phyloP scores from a whole-genome alignment of 495 filamentous ascomycete species.

The Thermochaetoides thermophila region DNA sequence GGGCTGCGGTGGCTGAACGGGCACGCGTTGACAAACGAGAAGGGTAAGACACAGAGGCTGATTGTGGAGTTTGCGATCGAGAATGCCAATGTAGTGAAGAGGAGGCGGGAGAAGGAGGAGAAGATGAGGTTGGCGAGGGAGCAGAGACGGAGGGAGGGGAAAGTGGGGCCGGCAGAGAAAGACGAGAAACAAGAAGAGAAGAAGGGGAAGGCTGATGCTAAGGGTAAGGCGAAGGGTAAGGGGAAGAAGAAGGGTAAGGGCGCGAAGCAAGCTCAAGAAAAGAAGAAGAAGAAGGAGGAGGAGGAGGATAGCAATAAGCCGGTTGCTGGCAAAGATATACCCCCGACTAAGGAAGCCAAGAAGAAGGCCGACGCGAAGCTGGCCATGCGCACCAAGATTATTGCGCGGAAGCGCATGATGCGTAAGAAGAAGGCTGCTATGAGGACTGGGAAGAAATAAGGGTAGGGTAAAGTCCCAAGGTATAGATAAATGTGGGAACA shows the following conservation, averaged over 20 bases:
- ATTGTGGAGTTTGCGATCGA: constrained; percentile 98
- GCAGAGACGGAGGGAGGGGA: constrained; percentile 5
- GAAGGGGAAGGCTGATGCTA: constrained; percentile 6
- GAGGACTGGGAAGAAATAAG: constrained; percentile 14
- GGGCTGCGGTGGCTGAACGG: constrained; percentile 88
- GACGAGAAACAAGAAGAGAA: constrained; percentile 9
- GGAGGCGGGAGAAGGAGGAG: constrained; percentile 56
- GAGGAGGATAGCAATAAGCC: constrained; percentile 2
- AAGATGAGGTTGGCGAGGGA: constrained; percentile 39
- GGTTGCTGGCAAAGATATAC: constrained; percentile 8
- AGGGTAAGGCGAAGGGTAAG: neutral
- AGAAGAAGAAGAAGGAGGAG: neutral
- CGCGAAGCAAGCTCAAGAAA: neutral
- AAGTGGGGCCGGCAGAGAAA: constrained; percentile 6
- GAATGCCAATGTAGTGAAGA: constrained; percentile 81
- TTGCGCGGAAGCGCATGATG: constrained; percentile 32
- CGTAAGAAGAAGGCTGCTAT: constrained; percentile 34
- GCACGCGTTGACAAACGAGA: constrained; percentile 41
- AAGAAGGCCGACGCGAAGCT: constrained; percentile 20
- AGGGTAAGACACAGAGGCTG: constrained; percentile 43
- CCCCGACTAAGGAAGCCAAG: constrained; percentile 10
- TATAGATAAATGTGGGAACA: too few species aligned
- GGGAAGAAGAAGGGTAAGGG: neutral
- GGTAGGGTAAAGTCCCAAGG: too few species aligned
- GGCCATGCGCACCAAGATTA: constrained; percentile 31